Evolutionary conservation across 208 protist species (phyloP).

Genomic region (Leishmania martiniquensis): DNA sequence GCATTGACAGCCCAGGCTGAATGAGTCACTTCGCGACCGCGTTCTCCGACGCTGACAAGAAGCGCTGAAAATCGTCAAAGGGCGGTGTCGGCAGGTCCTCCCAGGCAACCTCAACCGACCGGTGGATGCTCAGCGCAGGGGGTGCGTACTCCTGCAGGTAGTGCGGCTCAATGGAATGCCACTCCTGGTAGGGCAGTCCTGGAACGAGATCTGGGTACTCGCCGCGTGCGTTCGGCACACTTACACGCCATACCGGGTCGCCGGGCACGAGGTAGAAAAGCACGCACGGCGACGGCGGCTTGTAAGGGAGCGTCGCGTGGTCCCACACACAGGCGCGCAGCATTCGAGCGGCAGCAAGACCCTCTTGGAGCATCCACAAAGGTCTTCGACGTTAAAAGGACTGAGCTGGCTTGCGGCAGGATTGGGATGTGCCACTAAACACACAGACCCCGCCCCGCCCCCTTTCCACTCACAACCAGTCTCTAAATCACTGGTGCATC

Average conservation of each 20-base stretch:
- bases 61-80: slow-evolving; percentile 25
- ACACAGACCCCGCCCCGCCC: background rate
- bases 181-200: slow-evolving; percentile 82
- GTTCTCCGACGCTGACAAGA: slow-evolving; percentile 2
- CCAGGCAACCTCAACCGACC: slow-evolving; percentile 38
- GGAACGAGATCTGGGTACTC: slow-evolving; percentile 72
- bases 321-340: slow-evolving; percentile 56
- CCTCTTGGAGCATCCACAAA: slow-evolving; percentile 14
- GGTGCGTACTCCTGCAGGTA: slow-evolving; percentile 64
- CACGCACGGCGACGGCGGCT: slow-evolving; percentile 54
- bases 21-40: background rate
- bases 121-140: slow-evolving; percentile 32
- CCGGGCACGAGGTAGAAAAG: slow-evolving; percentile 84
- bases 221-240: slow-evolving; percentile 73
- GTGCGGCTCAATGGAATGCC: slow-evolving; percentile 15
- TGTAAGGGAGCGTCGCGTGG: slow-evolving; percentile 72
- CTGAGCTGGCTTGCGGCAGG: background rate
- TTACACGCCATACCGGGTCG: slow-evolving; percentile 61
- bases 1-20: background rate
- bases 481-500: too few species aligned
- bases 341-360: slow-evolving; percentile 4
- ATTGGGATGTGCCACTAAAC: background rate
- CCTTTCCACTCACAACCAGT: background rate
- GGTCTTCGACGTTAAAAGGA: background rate
- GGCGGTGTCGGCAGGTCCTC: slow-evolving; percentile 34